Evolutionary conservation across 352 stramenopile genomes (phyloP).

Genomic region (Pythium coloratum): DNA sequence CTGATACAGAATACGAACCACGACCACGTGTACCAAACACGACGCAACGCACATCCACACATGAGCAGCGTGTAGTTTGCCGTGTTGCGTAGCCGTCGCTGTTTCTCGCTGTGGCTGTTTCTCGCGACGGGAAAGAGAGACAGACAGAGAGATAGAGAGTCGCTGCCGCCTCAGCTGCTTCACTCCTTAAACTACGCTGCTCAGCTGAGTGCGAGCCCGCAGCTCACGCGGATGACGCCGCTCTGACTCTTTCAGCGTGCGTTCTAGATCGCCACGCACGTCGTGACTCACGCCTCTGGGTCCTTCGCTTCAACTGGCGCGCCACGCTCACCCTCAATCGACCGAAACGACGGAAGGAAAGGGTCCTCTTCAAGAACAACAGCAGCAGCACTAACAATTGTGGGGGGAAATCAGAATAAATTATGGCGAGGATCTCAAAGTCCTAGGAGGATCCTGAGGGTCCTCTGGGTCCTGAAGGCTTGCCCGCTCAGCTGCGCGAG

Average conservation of each 20-base stretch:
- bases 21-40: too few relatives aligned
- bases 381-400: neutral
- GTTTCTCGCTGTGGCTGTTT: neutral
- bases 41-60: too few relatives aligned
- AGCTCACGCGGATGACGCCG: neutral
- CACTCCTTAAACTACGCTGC: neutral
- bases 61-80: neutral
- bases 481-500: neutral
- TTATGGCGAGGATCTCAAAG: neutral
- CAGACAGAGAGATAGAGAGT: neutral
- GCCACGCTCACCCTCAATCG: neutral
- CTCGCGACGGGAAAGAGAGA: constrained; percentile 4
- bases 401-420: constrained; percentile 1
- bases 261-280: constrained; percentile 6
- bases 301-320: neutral
- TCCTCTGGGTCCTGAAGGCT: neutral
- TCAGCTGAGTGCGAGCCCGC: neutral
- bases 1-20: too few relatives aligned
- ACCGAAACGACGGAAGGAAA: constrained; percentile 1
- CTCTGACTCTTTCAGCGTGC: neutral
- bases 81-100: neutral
- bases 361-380: neutral
- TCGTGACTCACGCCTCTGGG: neutral
- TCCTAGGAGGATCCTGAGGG: neutral
- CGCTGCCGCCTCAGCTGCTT: neutral